Conservation (phyloP, 768 basidiomycete species). For the Hypsizygus marmoreus region DNA sequence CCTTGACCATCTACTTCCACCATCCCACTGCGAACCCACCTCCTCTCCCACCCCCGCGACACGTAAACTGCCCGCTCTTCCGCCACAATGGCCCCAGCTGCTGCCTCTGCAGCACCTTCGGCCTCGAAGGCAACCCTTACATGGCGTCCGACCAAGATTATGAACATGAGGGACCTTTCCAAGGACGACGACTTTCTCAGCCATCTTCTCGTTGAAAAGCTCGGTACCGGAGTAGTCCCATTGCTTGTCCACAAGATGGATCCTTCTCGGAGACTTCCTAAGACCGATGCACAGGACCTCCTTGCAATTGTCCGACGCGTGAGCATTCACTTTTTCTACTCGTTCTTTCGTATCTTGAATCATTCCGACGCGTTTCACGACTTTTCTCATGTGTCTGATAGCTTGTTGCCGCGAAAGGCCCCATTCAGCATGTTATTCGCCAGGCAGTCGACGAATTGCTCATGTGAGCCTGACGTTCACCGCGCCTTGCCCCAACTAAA, state of each 20-base stretch:
- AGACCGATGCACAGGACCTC: constrained; percentile 68
- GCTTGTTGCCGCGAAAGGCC: constrained; percentile 61
- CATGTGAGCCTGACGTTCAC: constrained; percentile 42
- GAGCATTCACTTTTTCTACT: constrained; percentile 30
- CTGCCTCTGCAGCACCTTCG: constrained; percentile 22
- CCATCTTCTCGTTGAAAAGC: constrained; percentile 86
- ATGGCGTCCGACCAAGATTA: constrained; percentile 86
- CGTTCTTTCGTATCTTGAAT: constrained; percentile 22
- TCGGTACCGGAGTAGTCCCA: constrained; percentile 79
- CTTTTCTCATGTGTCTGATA: constrained; percentile 29
- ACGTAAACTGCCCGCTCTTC: constrained; percentile 20
- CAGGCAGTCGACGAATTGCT: constrained; percentile 80
- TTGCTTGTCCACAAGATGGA: constrained; percentile 92
- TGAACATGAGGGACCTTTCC: constrained; percentile 89
- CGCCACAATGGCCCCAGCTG: constrained; percentile 31
- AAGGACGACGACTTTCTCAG: constrained; percentile 91
- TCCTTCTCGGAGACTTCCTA: constrained; percentile 71
- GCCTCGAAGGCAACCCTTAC: constrained; percentile 33
- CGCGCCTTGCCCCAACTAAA: constrained; percentile 24
- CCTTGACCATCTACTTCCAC: constrained; percentile 4
- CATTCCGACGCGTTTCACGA: constrained; percentile 24
- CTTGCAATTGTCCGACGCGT: constrained; percentile 80
- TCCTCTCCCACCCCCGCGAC: constrained; percentile 20
- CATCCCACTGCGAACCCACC: constrained; percentile 8
- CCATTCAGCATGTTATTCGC: constrained; percentile 59